These are phyloP conservation scores for Musa acuminata DNA, from an alignment of 176 grass and related monocot genomes.

Conservation along the genomic window DNA sequence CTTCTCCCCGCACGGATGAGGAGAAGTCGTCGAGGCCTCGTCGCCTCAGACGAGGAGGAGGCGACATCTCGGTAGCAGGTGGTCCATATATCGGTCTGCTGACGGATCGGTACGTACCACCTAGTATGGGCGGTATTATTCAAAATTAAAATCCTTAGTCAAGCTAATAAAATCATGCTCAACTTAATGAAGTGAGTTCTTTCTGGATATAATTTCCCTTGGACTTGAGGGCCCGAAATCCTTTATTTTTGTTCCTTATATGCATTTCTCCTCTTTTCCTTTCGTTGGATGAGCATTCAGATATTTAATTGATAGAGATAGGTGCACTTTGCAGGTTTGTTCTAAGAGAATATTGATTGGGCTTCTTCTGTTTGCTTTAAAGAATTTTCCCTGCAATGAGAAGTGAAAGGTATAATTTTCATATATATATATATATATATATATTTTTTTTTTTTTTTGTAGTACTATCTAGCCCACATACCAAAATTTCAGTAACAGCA, in stretches of 20 bases:
- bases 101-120: no score
- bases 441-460: no score
- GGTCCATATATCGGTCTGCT: no score
- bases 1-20: no score
- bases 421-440: no score
- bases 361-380: constrained; percentile 4
- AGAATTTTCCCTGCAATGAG: not conserved
- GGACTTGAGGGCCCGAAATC: not conserved
- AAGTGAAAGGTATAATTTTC: not conserved
- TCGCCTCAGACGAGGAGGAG: no score
- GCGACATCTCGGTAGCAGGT: no score
- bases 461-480: not conserved
- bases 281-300: not conserved
- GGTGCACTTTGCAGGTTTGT: not conserved
- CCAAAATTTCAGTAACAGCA: not conserved
- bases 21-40: no score
- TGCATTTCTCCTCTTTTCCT: not conserved
- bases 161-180: not conserved
- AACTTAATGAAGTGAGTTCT: not conserved
- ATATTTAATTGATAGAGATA: constrained; percentile 1
- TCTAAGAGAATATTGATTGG: not conserved
- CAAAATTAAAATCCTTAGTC: no score
- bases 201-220: not conserved
- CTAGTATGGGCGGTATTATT: no score
- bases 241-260: not conserved